These are phyloP conservation scores for Stylonectria norvegica DNA, from an alignment of 2,329 filamentous ascomycete species.

Conservation along the genomic window DNA sequence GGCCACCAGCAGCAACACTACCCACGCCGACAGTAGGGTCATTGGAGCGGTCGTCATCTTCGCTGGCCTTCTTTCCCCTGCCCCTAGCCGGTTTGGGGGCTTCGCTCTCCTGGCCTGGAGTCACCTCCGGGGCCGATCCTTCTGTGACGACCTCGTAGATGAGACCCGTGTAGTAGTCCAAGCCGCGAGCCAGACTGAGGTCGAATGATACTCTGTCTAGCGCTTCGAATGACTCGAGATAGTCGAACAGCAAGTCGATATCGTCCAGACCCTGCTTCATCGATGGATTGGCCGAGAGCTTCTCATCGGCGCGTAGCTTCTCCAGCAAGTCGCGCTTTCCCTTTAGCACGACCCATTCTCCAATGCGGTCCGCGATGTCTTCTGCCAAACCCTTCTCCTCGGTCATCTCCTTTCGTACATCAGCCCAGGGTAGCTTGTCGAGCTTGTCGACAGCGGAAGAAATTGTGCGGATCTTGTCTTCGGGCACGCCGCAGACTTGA, in stretches of 20 bases:
- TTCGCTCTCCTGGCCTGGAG: constrained; percentile 34
- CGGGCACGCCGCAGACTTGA: constrained; percentile 82
- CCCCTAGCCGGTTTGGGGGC: constrained; percentile 41
- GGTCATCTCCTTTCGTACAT: constrained; percentile 89
- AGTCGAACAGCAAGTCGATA: constrained; percentile 75
- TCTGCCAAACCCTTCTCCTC: constrained; percentile 80
- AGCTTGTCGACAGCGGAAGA: constrained; percentile 94
- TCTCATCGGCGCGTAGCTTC: constrained; percentile 63
- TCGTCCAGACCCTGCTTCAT: constrained; percentile 79
- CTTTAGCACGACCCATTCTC: constrained; percentile 76
- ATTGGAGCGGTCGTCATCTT: constrained; percentile 65
- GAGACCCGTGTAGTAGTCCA: constrained; percentile 90
- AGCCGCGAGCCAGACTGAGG: constrained; percentile 80
- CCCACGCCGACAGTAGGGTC: constrained; percentile 82
- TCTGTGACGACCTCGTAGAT: constrained; percentile 89
- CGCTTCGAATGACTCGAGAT: constrained; percentile 73
- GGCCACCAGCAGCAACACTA: constrained; percentile 82
- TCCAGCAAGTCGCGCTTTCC: constrained; percentile 72
- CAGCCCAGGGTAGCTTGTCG: constrained; percentile 86
- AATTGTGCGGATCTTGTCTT: constrained; percentile 83
- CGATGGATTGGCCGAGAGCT: constrained; percentile 65
- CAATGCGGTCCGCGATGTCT: constrained; percentile 81
- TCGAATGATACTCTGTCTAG: constrained; percentile 80
- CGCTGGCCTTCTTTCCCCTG: constrained; percentile 50
- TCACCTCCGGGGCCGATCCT: constrained; percentile 59